Percentiles rank a stretch among this genome's conserved stretches.
Conservation (phyloP, 2,329 filamentous ascomycete species). For the Immersiporthe knoxdaviesiana region DNA sequence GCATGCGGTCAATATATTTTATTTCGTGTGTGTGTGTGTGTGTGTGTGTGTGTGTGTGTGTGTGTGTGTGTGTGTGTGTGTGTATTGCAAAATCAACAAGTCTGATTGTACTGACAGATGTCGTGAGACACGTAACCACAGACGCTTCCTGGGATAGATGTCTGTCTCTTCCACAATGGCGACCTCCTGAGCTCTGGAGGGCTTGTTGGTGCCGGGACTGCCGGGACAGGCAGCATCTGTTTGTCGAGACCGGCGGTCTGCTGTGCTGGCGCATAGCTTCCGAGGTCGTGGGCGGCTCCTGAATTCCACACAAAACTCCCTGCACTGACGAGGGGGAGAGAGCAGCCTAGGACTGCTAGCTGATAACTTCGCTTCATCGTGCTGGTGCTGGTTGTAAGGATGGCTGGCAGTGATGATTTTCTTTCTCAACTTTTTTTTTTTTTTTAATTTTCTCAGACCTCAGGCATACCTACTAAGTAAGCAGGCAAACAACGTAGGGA, state of each 20-base stretch:
- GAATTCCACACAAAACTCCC: constrained; percentile 26
- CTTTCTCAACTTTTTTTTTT: no score
- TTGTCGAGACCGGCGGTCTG: constrained; percentile 20
- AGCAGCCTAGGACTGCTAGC: constrained; percentile 21
- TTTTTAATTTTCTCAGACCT: no score
- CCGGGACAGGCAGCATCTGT: constrained; percentile 20
- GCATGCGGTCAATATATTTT: background rate
- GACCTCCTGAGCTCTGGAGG: constrained; percentile 16
- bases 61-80: no score
- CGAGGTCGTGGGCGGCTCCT: background rate
- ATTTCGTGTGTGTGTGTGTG: background rate
- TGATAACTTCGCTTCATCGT: constrained; percentile 16
- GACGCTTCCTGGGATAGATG: constrained; percentile 27
- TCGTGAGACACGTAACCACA: constrained; percentile 20
- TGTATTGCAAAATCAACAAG: background rate
- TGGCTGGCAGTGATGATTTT: background rate
- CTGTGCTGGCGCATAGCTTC: constrained; percentile 19
- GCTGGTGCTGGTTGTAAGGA: background rate
- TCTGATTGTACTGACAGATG: constrained; percentile 30
- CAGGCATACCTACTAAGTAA: background rate
- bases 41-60: no score
- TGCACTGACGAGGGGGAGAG: constrained; percentile 1
- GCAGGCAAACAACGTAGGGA: background rate
- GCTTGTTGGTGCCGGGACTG: constrained; percentile 23
- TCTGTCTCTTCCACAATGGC: constrained; percentile 32